Percentiles rank a stretch among this genome's conserved stretches.
Conservation (phyloP, 2,329 filamentous ascomycete species). For the Coniella lustricola region DNA sequence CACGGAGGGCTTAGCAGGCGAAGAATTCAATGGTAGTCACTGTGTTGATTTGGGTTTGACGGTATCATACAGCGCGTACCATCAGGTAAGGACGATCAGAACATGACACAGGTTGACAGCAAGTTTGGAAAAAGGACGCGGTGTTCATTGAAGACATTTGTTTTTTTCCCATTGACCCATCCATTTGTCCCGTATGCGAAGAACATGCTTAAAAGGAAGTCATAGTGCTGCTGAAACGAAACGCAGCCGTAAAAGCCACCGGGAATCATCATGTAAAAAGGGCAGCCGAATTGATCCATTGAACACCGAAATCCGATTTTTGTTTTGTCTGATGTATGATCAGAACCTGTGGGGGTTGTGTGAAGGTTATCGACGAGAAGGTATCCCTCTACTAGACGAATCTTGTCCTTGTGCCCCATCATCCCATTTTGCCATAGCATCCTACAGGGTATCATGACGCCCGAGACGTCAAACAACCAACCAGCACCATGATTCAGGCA, state of each 20-base stretch:
- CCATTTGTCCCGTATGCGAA: constrained; percentile 14
- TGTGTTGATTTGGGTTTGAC: too few species aligned
- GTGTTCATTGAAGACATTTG: constrained; percentile 16
- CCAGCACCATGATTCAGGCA: background rate
- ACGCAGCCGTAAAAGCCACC: constrained; percentile 12
- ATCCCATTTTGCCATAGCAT: background rate
- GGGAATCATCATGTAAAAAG: constrained; percentile 7
- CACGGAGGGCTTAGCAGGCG: too few species aligned
- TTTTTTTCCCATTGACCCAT: constrained; percentile 14
- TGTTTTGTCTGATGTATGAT: constrained; percentile 7
- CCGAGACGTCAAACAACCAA: constrained; percentile 4
- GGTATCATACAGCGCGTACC: too few species aligned
- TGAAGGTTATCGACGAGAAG: background rate
- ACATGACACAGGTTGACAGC: background rate
- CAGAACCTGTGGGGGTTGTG: background rate
- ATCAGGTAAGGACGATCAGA: too few species aligned
- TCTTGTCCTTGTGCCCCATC: constrained; percentile 1
- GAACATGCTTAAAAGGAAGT: constrained; percentile 10
- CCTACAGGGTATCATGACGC: background rate
- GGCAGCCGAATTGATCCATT: constrained; percentile 15
- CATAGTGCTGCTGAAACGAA: constrained; percentile 10
- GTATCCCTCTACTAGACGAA: constrained; percentile 6
- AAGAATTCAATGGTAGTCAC: too few species aligned
- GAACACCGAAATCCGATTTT: constrained; percentile 17
- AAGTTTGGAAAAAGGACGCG: constrained; percentile 6